Conservation (phyloP, 257 asterid species). For the Echium plantagineum region DNA sequence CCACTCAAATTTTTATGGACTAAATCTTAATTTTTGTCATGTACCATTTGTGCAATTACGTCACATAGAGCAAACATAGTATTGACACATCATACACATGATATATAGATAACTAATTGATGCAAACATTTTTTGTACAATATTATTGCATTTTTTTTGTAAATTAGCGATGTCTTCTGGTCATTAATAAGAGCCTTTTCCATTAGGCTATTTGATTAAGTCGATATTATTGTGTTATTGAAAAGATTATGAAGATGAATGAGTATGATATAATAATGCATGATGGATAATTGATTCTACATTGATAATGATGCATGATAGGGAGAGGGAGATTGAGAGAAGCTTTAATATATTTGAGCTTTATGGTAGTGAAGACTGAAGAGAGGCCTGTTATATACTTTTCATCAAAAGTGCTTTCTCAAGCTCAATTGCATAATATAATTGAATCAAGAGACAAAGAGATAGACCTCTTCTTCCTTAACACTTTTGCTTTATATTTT, state of each 20-base stretch:
- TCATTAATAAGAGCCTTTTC: too few species aligned
- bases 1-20: too few species aligned
- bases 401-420: constrained; percentile 25
- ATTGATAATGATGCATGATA: constrained; percentile 18
- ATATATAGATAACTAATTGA: too few species aligned
- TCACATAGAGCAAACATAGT: too few species aligned
- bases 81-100: too few species aligned
- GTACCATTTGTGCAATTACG: too few species aligned
- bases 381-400: constrained; percentile 37
- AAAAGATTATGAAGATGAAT: background rate
- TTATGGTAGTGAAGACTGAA: constrained; percentile 5
- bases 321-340: background rate
- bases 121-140: too few species aligned
- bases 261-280: constrained; percentile 16
- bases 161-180: too few species aligned
- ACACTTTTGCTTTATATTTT: constrained; percentile 38
- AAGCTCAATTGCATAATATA: constrained; percentile 2
- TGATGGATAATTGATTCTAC: constrained; percentile 9
- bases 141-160: too few species aligned
- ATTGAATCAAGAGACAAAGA: background rate
- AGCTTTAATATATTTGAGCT: too few species aligned
- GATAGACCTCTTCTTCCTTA: background rate
- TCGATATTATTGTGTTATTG: background rate
- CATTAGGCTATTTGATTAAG: too few species aligned
- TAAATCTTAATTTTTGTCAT: too few species aligned